Percentiles rank a stretch among this genome's conserved stretches.
phyloP scores from a whole-genome alignment of 176 grass and related monocot species.

The Dactylis glomerata region DNA sequence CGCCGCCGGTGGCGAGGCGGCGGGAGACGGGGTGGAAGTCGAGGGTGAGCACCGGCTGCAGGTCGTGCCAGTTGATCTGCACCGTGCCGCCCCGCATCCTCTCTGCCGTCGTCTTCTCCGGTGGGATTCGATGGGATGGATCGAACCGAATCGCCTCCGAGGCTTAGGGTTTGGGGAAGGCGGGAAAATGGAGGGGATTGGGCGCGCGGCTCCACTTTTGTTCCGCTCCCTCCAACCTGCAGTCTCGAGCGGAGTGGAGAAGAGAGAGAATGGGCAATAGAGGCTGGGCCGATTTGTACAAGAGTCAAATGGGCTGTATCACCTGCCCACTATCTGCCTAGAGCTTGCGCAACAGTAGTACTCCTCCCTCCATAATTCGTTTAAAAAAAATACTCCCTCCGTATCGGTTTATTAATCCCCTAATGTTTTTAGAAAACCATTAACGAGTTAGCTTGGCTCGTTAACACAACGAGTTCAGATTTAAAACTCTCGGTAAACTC shows the following conservation, averaged over 20 bases:
- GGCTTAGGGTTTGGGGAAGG: slow-evolving; percentile 37
- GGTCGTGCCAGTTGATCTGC: slow-evolving; percentile 98
- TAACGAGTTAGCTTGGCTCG: too few relatives aligned
- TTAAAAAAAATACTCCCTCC: too few relatives aligned
- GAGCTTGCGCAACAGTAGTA: neutral
- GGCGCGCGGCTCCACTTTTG: slow-evolving; percentile 17
- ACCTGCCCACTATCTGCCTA: neutral
- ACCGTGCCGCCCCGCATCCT: slow-evolving; percentile 99
- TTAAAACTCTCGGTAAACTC: too few relatives aligned
- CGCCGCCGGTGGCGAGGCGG: slow-evolving; percentile 88
- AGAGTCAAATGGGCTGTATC: neutral
- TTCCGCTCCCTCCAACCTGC: neutral
- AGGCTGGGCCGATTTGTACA: neutral
- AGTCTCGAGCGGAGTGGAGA: neutral
- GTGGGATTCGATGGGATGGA: neutral
- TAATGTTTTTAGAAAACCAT: too few relatives aligned
- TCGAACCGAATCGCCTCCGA: neutral
- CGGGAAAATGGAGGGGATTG: slow-evolving; percentile 40
- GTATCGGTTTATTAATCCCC: too few relatives aligned
- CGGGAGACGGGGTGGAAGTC: slow-evolving; percentile 83
- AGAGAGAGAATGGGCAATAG: neutral
- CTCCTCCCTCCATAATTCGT: too few relatives aligned
- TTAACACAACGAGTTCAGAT: too few relatives aligned
- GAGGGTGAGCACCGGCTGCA: slow-evolving; percentile 92
- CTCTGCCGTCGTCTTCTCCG: neutral